Evolutionary conservation across 306 rosid genomes (phyloP), one percentile per base, ranked within the genome.

Genomic region (Cucurbita moschata): DNA sequence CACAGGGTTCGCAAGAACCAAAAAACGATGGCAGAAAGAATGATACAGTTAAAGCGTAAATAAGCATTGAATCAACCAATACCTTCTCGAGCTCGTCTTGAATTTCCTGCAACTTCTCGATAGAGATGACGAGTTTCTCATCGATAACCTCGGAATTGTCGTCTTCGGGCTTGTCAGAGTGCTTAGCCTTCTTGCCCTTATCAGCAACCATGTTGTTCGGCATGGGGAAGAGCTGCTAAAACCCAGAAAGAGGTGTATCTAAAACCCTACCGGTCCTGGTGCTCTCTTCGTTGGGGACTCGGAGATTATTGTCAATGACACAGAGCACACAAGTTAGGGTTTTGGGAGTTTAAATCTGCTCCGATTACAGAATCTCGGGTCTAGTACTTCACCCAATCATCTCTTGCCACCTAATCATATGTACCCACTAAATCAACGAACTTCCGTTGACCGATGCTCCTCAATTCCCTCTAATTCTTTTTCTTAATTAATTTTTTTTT

Each of bases 1-100:
- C 19, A 67, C 5, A 46, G 3, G 70, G 18, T 15, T 1, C 7
- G 69, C 69, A 13, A 5, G 40, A 61, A 46, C 4, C 3, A 21
- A 38, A 73, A 60, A 7, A 35, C 10, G 19, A 55, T 14, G 16
- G 5, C 1, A 38, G 10, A 64, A 53, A 38, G 49, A n/a, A 38
- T 21, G 39, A 26, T 5, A 30, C 30, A 35, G 37, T 1, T n/a
- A 61, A 23, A 1, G 57, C 21, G 39, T 3, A 55, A 35, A 37
- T 0, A 10, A n/a, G 19, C 46, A 10, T 11, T 42, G 75, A 16
- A 38, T 47, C 7, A 16, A 38, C 42, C 7, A 38, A 37, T 4
- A 92, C 98, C 96, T 90, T 90, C 75, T 90, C 96, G 64, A 92
- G 96, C 72, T 90, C 91, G 72, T 92, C 98, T 79, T 90, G 98